These are phyloP conservation scores for Kodamaea leandrae DNA, from an alignment of 805 yeast genomes.

Conservation along the genomic window DNA sequence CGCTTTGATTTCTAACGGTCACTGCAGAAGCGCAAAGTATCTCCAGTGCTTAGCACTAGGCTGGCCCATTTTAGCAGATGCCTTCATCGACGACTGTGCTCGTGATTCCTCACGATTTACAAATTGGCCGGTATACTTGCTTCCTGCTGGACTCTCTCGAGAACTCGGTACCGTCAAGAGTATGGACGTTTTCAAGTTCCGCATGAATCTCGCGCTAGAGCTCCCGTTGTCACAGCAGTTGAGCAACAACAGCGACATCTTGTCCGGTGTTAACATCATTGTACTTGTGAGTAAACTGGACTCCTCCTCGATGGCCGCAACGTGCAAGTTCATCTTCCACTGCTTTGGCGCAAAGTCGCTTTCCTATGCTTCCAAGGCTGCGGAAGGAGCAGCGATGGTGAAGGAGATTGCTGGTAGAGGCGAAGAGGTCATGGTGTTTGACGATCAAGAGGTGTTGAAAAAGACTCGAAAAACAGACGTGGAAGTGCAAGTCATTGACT, in stretches of 20 bases:
- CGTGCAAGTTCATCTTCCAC: conserved; percentile 44
- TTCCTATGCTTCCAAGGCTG: conserved; percentile 1
- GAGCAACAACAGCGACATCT: conserved; percentile 33
- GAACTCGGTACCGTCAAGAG: conserved; percentile 45
- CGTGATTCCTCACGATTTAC: conserved; percentile 21
- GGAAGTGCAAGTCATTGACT: conserved; percentile 31
- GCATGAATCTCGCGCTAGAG: conserved; percentile 33
- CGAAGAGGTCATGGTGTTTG: conserved; percentile 10
- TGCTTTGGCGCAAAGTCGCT: conserved; percentile 42
- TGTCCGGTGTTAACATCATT: conserved; percentile 33
- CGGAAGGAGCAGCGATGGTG: neutral
- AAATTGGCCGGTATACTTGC: conserved; percentile 52
- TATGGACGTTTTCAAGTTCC: conserved; percentile 45
- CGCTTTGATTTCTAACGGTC: conserved; percentile 59
- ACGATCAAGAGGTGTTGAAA: conserved; percentile 1
- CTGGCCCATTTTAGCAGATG: conserved; percentile 76
- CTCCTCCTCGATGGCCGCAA: conserved; percentile 28
- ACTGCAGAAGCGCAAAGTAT: conserved; percentile 69
- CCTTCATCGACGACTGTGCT: conserved; percentile 53
- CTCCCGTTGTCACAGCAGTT: conserved; percentile 40
- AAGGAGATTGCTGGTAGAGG: neutral
- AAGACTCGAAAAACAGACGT: neutral
- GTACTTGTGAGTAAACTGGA: conserved; percentile 26
- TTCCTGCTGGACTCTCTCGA: conserved; percentile 72
- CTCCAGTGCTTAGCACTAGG: conserved; percentile 75